Evolutionary conservation across 2,329 filamentous ascomycete species (phyloP).

Genomic region (Thelonectria blattea): DNA sequence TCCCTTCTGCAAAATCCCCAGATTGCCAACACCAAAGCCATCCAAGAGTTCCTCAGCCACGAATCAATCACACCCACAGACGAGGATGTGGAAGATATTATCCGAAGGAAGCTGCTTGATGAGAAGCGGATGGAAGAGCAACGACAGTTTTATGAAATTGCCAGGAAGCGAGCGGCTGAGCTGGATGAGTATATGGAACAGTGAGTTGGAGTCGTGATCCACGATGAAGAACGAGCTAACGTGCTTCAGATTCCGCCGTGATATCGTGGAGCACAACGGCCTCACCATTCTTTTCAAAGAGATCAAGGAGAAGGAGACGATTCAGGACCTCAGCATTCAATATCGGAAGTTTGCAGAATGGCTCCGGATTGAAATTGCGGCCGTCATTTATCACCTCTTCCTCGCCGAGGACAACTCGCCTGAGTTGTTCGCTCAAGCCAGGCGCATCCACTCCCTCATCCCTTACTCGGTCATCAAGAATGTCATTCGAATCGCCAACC

Average conservation of each 20-base stretch:
- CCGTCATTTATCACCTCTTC: slow-evolving; percentile 96
- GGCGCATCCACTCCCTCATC: slow-evolving; percentile 91
- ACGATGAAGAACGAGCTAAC: slow-evolving; percentile 27
- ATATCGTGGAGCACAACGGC: slow-evolving; percentile 76
- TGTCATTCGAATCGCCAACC: slow-evolving; percentile 94
- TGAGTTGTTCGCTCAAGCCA: slow-evolving; percentile 91
- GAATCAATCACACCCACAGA: slow-evolving; percentile 77
- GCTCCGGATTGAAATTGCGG: slow-evolving; percentile 95
- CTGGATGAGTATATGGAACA: slow-evolving; percentile 98
- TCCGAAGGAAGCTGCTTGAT: slow-evolving; percentile 80
- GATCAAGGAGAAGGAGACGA: slow-evolving; percentile 87
- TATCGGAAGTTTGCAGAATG: slow-evolving; percentile 99
- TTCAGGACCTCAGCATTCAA: slow-evolving; percentile 87
- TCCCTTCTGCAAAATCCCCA: slow-evolving; percentile 84
- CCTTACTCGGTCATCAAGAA: slow-evolving; percentile 95
- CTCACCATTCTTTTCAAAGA: slow-evolving; percentile 92
- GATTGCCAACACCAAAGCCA: slow-evolving; percentile 80
- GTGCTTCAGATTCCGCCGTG: slow-evolving; percentile 62
- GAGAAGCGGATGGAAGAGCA: slow-evolving; percentile 91
- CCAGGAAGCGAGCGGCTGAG: slow-evolving; percentile 85
- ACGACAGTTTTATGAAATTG: slow-evolving; percentile 93
- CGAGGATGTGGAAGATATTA: slow-evolving; percentile 83
- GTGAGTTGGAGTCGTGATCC: slow-evolving; percentile 56
- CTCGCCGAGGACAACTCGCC: slow-evolving; percentile 97
- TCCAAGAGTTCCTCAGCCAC: slow-evolving; percentile 80